Evolutionary conservation across 2,329 filamentous ascomycete genomes (phyloP).

Genomic region (Ophiognomonia clavigignenti-juglandacearum): DNA sequence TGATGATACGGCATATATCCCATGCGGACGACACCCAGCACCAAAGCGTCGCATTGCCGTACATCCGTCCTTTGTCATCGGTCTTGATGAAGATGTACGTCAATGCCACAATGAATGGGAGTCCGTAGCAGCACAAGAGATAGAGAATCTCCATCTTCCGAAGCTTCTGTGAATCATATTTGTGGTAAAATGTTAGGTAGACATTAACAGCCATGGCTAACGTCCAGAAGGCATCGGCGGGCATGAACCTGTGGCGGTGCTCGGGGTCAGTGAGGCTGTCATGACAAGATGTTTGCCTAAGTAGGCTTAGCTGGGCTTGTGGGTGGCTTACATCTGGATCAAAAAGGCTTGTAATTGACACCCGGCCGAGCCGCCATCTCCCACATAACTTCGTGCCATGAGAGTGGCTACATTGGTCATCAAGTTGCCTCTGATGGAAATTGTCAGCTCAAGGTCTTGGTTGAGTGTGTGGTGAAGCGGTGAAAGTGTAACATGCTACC

Average conservation of each 20-base stretch:
- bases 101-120: constrained; percentile 66
- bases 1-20: constrained; percentile 67
- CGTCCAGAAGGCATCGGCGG: constrained; percentile 71
- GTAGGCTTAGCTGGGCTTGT: background rate
- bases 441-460: too few relatives aligned
- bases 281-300: background rate
- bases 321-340: constrained; percentile 69
- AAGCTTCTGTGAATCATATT: constrained; percentile 61
- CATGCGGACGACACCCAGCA: constrained; percentile 69
- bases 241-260: constrained; percentile 61
- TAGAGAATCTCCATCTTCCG: constrained; percentile 68
- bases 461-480: too few relatives aligned
- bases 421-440: constrained; percentile 56
- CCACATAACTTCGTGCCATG: constrained; percentile 60
- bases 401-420: constrained; percentile 72
- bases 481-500: too few relatives aligned
- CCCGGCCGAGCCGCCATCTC: constrained; percentile 39
- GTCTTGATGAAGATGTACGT: constrained; percentile 60
- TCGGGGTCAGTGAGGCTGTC: too few relatives aligned
- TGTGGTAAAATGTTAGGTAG: constrained; percentile 73
- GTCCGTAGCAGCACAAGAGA: constrained; percentile 63
- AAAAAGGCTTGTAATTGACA: constrained; percentile 74
- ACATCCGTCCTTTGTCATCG: constrained; percentile 51
- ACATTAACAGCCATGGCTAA: constrained; percentile 82
- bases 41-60: constrained; percentile 74